Conservation (phyloP, 306 rosid species). For the Vigna reflexopilosa region DNA sequence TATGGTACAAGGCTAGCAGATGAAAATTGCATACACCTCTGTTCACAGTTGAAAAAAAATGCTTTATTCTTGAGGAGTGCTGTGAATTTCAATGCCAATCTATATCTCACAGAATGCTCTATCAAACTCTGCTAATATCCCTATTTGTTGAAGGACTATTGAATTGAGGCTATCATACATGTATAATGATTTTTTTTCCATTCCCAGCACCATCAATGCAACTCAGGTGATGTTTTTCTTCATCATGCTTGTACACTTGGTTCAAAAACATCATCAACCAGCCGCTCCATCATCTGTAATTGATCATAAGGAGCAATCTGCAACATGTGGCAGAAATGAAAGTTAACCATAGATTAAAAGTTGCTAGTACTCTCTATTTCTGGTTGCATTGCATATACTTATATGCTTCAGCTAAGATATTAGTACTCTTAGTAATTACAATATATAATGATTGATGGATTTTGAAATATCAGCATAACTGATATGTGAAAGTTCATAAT, state of each 20-base stretch:
- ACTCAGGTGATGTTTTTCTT: conserved; percentile 26
- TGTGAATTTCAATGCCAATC: conserved; percentile 21
- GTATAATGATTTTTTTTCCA: conserved; percentile 12
- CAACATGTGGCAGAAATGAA: conserved; percentile 38
- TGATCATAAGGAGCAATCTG: conserved; percentile 98
- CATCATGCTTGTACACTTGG: conserved; percentile 59
- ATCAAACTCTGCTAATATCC: conserved; percentile 37
- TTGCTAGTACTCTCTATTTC: not conserved
- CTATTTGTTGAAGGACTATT: conserved; percentile 28
- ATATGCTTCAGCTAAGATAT: not conserved
- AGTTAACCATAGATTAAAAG: not conserved
- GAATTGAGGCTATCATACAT: conserved; percentile 27
- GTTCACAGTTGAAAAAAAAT: not conserved
- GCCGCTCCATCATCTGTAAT: conserved; percentile 85
- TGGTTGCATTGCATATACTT: not conserved
- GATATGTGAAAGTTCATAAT: too few species aligned
- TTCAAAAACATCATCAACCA: conserved; percentile 62
- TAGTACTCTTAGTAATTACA: not conserved
- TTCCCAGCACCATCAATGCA: conserved; percentile 40
- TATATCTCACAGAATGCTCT: conserved; percentile 34
- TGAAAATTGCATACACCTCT: conserved; percentile 30
- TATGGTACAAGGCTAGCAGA: conserved; percentile 20
- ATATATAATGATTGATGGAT: not conserved
- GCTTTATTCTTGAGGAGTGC: conserved; percentile 34
- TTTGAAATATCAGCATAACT: too few species aligned